These are phyloP conservation scores for Neopestalotiopsis sp. DNA, from an alignment of 2,329 filamentous ascomycete species.

Conservation along the genomic window DNA sequence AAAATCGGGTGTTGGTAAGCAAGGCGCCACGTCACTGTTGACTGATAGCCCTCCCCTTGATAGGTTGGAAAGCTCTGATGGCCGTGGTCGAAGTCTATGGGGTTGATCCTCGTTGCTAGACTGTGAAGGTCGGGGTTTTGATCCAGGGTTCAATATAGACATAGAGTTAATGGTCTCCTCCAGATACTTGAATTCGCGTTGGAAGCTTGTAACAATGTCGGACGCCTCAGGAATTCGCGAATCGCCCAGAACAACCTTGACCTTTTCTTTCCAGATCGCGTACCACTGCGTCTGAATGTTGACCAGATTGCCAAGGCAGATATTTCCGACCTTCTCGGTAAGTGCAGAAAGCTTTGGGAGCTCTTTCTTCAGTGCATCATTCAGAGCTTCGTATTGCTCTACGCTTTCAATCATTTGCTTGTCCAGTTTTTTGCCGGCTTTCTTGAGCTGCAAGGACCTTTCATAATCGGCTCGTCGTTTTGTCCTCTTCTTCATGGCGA, in stretches of 20 bases:
- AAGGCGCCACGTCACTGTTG: constrained; percentile 67
- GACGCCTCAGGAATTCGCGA: constrained; percentile 69
- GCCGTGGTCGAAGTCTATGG: constrained; percentile 54
- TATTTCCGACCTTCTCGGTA: constrained; percentile 84
- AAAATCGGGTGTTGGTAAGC: constrained; percentile 70
- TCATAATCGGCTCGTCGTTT: constrained; percentile 93
- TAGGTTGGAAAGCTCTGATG: constrained; percentile 49
- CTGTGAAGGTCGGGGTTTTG: constrained; percentile 61
- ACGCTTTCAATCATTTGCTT: constrained; percentile 83
- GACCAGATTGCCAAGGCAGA: constrained; percentile 83
- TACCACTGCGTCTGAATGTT: constrained; percentile 86
- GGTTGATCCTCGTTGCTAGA: constrained; percentile 63
- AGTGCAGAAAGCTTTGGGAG: constrained; percentile 82
- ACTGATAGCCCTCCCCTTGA: constrained; percentile 65
- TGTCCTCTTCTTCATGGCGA: constrained; percentile 91
- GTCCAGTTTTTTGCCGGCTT: constrained; percentile 84
- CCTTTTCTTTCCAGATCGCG: constrained; percentile 81
- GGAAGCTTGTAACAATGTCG: constrained; percentile 80
- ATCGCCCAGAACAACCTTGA: constrained; percentile 75
- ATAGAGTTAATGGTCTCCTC: constrained; percentile 75
- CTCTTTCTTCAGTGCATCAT: constrained; percentile 92
- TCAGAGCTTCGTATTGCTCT: constrained; percentile 88
- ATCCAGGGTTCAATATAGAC: constrained; percentile 79
- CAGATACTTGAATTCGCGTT: constrained; percentile 77
- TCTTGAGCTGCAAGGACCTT: constrained; percentile 77